Base-by-base conservation (phyloP, 495 filamentous ascomycete species). In the Neurospora sp. region DNA sequence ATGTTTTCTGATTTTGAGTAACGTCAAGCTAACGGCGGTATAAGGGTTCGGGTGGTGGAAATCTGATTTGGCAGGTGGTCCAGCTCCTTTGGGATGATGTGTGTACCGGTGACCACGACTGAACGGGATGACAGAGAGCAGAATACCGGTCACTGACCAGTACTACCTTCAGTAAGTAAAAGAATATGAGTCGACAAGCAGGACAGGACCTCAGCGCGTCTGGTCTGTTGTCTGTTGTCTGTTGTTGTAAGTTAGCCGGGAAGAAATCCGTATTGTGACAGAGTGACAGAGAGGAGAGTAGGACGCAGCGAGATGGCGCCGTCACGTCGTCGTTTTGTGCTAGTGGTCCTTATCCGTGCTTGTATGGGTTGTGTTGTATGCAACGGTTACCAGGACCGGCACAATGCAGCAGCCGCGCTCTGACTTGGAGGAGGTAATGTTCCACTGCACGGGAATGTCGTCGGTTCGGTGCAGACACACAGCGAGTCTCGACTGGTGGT, bases 221-320 rank as follows among this genome's bases (percentile, higher is more conserved):
- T 34, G 40, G 39, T 36, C 43, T 36, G 54, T 19, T 70, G 62
- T 59, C 37, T 39, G 38, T 39, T 39, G 24, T 28, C 39, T 71
- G 28, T 39, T 73, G 40, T 54, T 48, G 70, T 10, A 40, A 45
- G 39, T 48, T 62, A 15, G 70, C 54, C 13, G 70, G 36, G 42
- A 66, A 37, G 39, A 6, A 38, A 28, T 36, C 72, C 77, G 76
- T 79, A 78, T 66, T 19, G 54, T 66, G 28, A 66, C 45, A 48
- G 43, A 79, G 75, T 78, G 78, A 79, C 77, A 75, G 78, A 78
- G 79, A 71, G 79, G 77, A 77, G 75, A 75, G 83, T 84, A 81
- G 78, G 76, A 84, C 83, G 83, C 76, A 83, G 24, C 24, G 2
- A 39, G 81, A 83, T 83, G 79, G 82, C 79, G 82, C 80, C 78